Evolutionary conservation across 1,139 yeast genomes (phyloP).

Genomic region (Taphrina communis): DNA sequence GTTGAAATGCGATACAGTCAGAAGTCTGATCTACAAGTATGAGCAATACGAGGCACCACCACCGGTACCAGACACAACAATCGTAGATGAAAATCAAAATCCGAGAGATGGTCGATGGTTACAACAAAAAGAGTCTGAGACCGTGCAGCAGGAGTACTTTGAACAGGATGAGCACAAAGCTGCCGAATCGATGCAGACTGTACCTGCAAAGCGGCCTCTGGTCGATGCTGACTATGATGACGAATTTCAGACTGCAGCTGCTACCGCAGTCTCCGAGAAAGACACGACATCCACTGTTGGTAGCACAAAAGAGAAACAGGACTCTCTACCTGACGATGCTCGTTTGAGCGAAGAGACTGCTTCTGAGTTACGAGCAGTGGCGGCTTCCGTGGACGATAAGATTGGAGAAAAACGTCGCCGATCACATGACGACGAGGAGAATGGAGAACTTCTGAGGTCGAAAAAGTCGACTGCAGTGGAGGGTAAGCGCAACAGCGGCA

Average conservation of each 20-base stretch:
- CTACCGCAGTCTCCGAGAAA: background rate
- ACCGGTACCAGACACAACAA: conserved; percentile 50
- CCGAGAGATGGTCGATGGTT: conserved; percentile 43
- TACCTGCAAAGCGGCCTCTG: conserved; percentile 30
- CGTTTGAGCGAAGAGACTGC: background rate
- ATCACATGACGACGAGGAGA: conserved; percentile 20
- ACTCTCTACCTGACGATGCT: background rate
- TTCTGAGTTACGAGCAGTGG: background rate
- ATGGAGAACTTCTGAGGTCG: conserved; percentile 13
- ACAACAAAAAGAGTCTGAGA: conserved; percentile 37
- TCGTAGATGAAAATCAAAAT: conserved; percentile 46
- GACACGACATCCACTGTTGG: background rate
- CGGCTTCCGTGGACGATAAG: conserved; percentile 19
- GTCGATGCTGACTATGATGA: conserved; percentile 32
- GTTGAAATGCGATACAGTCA: conserved; percentile 47
- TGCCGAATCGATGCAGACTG: conserved; percentile 40
- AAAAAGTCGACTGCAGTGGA: conserved; percentile 16
- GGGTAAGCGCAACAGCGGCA: conserved; percentile 19
- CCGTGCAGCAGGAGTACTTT: conserved; percentile 44
- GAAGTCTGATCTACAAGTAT: conserved; percentile 38
- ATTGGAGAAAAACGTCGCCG: conserved; percentile 31
- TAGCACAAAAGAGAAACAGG: background rate
- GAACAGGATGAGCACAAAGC: conserved; percentile 48
- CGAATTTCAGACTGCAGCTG: conserved; percentile 3
- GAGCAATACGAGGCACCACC: conserved; percentile 43